Conservation (phyloP, 371 early-diverging fungal genomes). For the Circinella umbellata region DNA sequence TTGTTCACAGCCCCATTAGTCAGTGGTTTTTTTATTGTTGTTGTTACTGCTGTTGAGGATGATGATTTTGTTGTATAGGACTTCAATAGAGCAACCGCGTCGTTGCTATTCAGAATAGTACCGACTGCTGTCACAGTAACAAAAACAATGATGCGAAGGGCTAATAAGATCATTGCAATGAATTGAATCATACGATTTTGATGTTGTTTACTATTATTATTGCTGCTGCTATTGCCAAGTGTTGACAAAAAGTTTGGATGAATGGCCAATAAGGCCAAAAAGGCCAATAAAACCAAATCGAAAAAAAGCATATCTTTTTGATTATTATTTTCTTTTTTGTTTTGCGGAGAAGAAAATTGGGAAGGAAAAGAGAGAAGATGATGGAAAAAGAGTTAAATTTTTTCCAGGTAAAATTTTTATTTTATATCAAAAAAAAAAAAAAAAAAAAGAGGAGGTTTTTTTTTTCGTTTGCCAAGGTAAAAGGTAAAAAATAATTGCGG, state of each 20-base stretch:
- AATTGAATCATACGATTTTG: not conserved
- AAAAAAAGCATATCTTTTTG: not conserved
- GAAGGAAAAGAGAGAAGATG: not conserved
- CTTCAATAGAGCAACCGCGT: not conserved
- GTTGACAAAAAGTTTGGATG: not conserved
- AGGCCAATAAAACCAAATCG: not conserved
- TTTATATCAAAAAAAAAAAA: not conserved
- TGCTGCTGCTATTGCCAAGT: not conserved
- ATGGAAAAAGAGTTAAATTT: not conserved
- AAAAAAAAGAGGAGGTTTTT: not conserved
- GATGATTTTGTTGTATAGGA: not conserved
- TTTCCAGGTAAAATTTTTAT: not conserved
- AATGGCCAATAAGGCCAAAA: not conserved
- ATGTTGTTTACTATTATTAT: not conserved
- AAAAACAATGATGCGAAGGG: constrained; percentile 4
- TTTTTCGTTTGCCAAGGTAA: not conserved
- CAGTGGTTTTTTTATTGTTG: not conserved
- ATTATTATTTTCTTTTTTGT: not conserved
- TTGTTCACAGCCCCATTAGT: too few species aligned
- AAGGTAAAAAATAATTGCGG: not conserved
- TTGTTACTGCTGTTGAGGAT: too few species aligned
- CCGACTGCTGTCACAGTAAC: not conserved
- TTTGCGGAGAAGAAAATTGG: not conserved
- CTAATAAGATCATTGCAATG: not conserved
- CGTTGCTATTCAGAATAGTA: not conserved